phyloP scores from a whole-genome alignment of 768 basidiomycete species.

The Suillus subaureus region DNA sequence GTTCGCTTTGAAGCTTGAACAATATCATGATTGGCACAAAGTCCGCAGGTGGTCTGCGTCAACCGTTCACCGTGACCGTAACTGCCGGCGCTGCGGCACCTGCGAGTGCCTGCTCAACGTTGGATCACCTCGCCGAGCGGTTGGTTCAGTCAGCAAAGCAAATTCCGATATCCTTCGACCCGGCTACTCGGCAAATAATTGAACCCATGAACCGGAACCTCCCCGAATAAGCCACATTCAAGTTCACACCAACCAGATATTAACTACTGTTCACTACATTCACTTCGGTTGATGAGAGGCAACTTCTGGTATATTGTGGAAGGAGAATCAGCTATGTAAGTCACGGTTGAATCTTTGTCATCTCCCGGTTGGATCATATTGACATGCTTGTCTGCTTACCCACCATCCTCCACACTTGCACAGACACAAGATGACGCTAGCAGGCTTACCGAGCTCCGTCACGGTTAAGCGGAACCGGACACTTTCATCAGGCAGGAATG shows the following conservation, averaged over 20 bases:
- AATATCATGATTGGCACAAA: not conserved
- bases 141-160: not conserved
- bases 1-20: not conserved
- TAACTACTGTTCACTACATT: too few species aligned
- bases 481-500: not conserved
- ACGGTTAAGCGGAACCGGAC: not conserved
- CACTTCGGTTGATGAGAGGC: not conserved
- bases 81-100: not conserved
- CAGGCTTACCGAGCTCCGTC: not conserved
- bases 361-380: not conserved
- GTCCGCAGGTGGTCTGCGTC: too few species aligned
- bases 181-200: not conserved
- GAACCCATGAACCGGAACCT: not conserved
- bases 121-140: not conserved
- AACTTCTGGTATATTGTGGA: not conserved
- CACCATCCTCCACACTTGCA: not conserved
- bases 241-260: not conserved
- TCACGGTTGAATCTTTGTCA: not conserved
- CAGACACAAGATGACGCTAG: not conserved
- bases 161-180: not conserved
- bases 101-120: not conserved
- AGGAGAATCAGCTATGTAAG: not conserved
- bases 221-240: not conserved
- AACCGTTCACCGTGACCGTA: not conserved
- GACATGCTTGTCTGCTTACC: not conserved